Evolutionary conservation across 2,329 filamentous ascomycete species (phyloP).

Genomic region (Pseudogymnoascus sp.): DNA sequence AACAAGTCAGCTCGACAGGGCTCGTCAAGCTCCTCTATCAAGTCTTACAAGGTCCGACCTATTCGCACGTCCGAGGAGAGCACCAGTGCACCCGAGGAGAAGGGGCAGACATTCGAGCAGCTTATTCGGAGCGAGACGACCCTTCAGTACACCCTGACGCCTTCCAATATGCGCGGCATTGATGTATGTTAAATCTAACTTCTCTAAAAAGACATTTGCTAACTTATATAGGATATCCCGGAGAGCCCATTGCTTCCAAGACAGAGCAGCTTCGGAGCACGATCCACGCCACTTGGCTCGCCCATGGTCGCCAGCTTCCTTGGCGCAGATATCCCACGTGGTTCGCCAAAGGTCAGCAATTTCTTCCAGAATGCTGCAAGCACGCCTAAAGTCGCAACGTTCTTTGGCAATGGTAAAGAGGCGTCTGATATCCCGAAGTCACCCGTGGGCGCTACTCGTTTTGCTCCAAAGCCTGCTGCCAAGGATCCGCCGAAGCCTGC

Average conservation of each 20-base stretch:
- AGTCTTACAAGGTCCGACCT: conserved; percentile 38
- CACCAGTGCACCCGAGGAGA: conserved; percentile 40
- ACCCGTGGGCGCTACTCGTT: background rate
- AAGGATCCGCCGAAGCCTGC: conserved; percentile 10
- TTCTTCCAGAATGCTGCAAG: background rate
- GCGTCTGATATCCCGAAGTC: background rate
- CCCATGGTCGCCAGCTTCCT: background rate
- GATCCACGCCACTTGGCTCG: conserved; percentile 3
- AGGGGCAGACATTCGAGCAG: conserved; percentile 64
- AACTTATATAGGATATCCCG: conserved; percentile 1
- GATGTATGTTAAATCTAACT: conserved; percentile 45
- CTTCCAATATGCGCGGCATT: conserved; percentile 68
- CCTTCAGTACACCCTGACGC: conserved; percentile 73
- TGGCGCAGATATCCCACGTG: no score
- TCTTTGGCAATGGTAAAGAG: background rate
- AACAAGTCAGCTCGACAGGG: conserved; percentile 26
- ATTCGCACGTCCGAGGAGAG: conserved; percentile 51
- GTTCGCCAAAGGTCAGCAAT: no score
- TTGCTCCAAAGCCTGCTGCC: background rate
- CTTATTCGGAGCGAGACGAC: conserved; percentile 76
- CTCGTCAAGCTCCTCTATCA: conserved; percentile 41
- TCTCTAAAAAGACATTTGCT: background rate
- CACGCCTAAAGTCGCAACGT: background rate
- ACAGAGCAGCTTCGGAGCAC: background rate
- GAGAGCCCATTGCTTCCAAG: background rate